These are phyloP conservation scores for Sugiyamaella neomexicana DNA, from an alignment of 1,139 yeast species.

Conservation along the genomic window DNA sequence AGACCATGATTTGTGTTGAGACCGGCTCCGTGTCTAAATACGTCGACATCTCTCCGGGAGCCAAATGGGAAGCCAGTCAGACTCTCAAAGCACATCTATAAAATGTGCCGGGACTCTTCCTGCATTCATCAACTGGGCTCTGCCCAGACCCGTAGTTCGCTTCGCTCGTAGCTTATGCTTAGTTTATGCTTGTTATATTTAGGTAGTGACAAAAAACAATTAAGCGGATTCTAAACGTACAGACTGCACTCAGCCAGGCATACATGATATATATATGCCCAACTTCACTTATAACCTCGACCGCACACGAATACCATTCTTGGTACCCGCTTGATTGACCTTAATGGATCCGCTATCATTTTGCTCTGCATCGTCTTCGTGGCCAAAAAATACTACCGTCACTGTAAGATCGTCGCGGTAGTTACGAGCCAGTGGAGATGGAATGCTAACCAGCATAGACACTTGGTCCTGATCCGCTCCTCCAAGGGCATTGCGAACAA, in stretches of 20 bases:
- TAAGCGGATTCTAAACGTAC: too few relatives aligned
- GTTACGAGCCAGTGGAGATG: slow-evolving; percentile 88
- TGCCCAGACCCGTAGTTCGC: slow-evolving; percentile 15
- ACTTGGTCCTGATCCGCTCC: slow-evolving; percentile 83
- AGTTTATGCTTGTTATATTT: too few relatives aligned
- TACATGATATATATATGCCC: background rate
- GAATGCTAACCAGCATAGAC: slow-evolving; percentile 83
- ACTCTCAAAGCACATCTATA: slow-evolving; percentile 40
- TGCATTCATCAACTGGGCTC: slow-evolving; percentile 15
- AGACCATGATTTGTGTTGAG: slow-evolving; percentile 89
- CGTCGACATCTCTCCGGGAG: slow-evolving; percentile 61
- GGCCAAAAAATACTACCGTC: slow-evolving; percentile 89
- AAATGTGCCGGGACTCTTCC: background rate
- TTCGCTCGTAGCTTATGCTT: too few relatives aligned
- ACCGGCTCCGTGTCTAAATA: slow-evolving; percentile 84
- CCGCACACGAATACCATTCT: slow-evolving; percentile 22
- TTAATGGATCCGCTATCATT: slow-evolving; percentile 36
- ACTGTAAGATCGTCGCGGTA: slow-evolving; percentile 96
- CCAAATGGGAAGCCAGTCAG: slow-evolving; percentile 71
- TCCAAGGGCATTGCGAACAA: slow-evolving; percentile 89
- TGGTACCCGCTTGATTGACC: slow-evolving; percentile 38
- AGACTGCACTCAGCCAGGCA: too few relatives aligned
- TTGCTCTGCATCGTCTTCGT: slow-evolving; percentile 32
- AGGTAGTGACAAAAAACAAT: too few relatives aligned
- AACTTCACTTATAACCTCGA: background rate